Evolutionary conservation across 257 asterid genomes (phyloP).

Genomic region (Nicotiana otophora): DNA sequence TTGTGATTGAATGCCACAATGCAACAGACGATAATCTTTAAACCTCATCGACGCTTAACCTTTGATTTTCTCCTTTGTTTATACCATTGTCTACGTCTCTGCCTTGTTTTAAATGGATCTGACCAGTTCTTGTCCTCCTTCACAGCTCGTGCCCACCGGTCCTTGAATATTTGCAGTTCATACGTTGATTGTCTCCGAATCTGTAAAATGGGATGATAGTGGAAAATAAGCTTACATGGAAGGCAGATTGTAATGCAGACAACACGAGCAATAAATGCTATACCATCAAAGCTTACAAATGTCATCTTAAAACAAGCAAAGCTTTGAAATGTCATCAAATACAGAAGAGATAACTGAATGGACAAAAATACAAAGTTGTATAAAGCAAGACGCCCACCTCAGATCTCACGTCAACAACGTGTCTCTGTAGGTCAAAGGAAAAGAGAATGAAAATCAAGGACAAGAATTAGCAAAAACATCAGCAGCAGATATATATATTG

Average conservation of each 20-base stretch:
- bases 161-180: constrained; percentile 64
- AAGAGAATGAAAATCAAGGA: background rate
- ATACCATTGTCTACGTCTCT: constrained; percentile 24
- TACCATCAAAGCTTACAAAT: background rate
- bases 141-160: constrained; percentile 76
- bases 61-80: constrained; percentile 19
- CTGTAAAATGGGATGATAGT: background rate
- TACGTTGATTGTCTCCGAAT: constrained; percentile 35
- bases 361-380: background rate
- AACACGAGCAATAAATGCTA: background rate
- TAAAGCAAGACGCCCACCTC: constrained; percentile 53
- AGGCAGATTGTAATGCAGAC: background rate
- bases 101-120: constrained; percentile 51
- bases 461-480: background rate
- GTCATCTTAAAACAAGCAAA: background rate
- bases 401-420: constrained; percentile 55
- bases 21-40: no score
- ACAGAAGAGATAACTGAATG: background rate
- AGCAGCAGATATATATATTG: background rate
- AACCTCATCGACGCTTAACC: constrained; percentile 9
- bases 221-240: background rate
- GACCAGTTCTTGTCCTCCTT: constrained; percentile 62
- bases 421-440: constrained; percentile 36
- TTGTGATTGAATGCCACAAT: background rate
- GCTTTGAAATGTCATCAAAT: background rate